Evolutionary conservation across 2,329 filamentous ascomycete species (phyloP).

Genomic region (Geosmithia putterillii): DNA sequence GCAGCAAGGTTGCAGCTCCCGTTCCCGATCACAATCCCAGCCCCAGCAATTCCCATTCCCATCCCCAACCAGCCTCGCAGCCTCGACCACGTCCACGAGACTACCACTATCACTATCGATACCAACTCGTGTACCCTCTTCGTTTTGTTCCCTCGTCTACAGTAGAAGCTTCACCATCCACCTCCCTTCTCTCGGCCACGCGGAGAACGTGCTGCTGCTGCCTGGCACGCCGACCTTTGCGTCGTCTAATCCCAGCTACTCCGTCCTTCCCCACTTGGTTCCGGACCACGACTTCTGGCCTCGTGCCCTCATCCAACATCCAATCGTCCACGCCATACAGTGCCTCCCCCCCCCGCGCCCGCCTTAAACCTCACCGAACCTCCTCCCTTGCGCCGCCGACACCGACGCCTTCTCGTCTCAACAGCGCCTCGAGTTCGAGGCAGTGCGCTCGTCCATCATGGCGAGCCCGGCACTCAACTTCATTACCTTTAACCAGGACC

Average conservation of each 20-base stretch:
- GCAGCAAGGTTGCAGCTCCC: background rate
- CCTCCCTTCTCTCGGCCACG: background rate
- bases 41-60: background rate
- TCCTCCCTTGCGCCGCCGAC: background rate
- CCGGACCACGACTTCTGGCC: background rate
- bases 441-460: conserved; percentile 31
- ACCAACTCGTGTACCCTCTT: background rate
- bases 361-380: background rate
- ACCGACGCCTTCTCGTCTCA: background rate
- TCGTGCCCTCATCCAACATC: background rate
- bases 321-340: background rate
- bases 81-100: background rate
- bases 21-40: background rate
- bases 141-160: background rate
- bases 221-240: background rate
- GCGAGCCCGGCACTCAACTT: conserved; percentile 75
- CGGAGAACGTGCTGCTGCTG: background rate
- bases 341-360: background rate
- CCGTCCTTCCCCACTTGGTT: background rate
- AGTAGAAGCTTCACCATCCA: background rate
- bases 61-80: background rate
- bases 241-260: background rate
- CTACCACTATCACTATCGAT: background rate
- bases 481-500: conserved; percentile 98
- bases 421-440: background rate